Evolutionary conservation across 345 rosid genomes (phyloP), one percentile per base, ranked within the genome.

Genomic region (Angophora floribunda): DNA sequence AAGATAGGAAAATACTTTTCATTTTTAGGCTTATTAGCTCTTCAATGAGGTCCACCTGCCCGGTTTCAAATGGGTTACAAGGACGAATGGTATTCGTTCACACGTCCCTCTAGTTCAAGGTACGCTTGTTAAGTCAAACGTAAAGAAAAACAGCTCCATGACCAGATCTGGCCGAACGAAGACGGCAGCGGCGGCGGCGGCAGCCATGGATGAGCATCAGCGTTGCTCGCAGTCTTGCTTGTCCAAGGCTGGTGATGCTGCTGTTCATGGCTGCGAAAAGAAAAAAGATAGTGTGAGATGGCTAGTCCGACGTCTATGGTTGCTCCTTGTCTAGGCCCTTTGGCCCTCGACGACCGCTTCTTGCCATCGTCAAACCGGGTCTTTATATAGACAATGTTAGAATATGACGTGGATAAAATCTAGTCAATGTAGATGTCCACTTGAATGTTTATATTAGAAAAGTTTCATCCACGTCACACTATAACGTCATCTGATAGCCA

Each of bases 321-420:
- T 0, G 28, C 61, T 55, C 61, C 22, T 55, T 9, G 61, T 55
- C 61, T 55, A 55, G 61, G 61, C 22, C 61, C 28, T 22, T 55
- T 22, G 61, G 61, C 61, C 24, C 2, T n/a, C 9, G 6, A 55
- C 9, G 28, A 55, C 12, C 61, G 1, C 11, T 8, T 4, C 13
- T 1, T 0, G 0, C 11, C 28, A 5, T 55, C 6, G 0, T 55
- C 0, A 12, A 21, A 55, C 2, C 6, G 21, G 28, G 61, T 55
- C 12, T 1, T 22, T 55, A 61, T n/a, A 12, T n/a, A 1, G 67
- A 28, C 16, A 28, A 61, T 28, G 4, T 61, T 28, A 28, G 32
- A 61, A 7, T 61, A 28, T 61, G 32, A 28, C 11, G 4, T 13
- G 32, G 30, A 61, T 61, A 61, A 61, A 61, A 61, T 61, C 32